Evolutionary conservation across 2,329 filamentous ascomycete species (phyloP).

Genomic region (Colletotrichum coccodes): DNA sequence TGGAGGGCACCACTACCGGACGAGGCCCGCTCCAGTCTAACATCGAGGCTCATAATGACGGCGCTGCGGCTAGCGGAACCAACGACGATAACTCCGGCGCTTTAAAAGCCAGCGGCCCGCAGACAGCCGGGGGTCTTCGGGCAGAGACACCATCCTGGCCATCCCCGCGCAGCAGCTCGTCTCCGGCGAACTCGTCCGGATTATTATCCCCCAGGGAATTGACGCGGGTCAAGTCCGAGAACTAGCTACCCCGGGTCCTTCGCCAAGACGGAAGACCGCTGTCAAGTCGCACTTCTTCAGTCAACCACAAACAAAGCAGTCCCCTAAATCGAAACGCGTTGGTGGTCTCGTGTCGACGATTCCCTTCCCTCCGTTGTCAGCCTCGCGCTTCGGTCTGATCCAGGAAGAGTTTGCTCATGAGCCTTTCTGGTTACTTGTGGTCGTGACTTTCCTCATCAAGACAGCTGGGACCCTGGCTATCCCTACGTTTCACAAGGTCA

Average conservation of each 20-base stretch:
- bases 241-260: not conserved
- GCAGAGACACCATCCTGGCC: constrained; percentile 22
- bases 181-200: constrained; percentile 25
- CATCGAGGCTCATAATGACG: not conserved
- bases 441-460: constrained; percentile 85
- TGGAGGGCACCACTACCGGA: not conserved
- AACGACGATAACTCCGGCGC: not conserved
- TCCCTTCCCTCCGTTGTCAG: constrained; percentile 74
- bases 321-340: constrained; percentile 43
- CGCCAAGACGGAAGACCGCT: constrained; percentile 12
- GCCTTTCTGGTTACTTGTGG: constrained; percentile 84
- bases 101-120: constrained; percentile 32
- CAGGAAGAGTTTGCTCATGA: constrained; percentile 82
- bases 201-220: constrained; percentile 21
- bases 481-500: constrained; percentile 77
- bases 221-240: constrained; percentile 23
- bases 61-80: not conserved
- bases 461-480: constrained; percentile 80
- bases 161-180: not conserved
- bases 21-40: not conserved
- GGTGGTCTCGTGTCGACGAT: constrained; percentile 62
- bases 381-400: constrained; percentile 77
- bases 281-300: constrained; percentile 48
- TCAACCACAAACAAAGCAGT: constrained; percentile 30
- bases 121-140: constrained; percentile 32